phyloP scores from a whole-genome alignment of 768 basidiomycete genomes.

The Pisolithus tinctorius region DNA sequence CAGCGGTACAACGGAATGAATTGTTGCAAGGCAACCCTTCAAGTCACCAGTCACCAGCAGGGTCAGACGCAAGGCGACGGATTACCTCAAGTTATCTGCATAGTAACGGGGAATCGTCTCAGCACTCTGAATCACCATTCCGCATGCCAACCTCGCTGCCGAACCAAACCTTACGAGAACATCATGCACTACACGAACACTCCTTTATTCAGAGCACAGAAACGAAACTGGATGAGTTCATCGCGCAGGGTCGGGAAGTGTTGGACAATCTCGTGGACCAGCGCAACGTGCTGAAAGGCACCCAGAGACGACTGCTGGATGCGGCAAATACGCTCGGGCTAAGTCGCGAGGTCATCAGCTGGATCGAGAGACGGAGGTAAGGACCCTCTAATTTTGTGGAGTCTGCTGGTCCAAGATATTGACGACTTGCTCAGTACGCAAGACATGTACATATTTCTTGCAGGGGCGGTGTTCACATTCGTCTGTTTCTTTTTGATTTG shows the following conservation, averaged over 20 bases:
- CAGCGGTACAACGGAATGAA: conserved; percentile 54
- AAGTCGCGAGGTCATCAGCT: conserved; percentile 91
- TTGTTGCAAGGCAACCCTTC: conserved; percentile 48
- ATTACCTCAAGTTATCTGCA: conserved; percentile 35
- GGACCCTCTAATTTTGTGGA: background rate
- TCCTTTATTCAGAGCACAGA: conserved; percentile 83
- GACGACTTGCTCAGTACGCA: conserved; percentile 56
- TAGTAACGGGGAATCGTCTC: conserved; percentile 39
- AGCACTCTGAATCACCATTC: conserved; percentile 86
- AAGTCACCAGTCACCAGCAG: conserved; percentile 23
- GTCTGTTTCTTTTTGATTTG: conserved; percentile 92
- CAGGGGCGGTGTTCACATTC: conserved; percentile 81
- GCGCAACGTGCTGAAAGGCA: conserved; percentile 91
- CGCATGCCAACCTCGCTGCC: conserved; percentile 50
- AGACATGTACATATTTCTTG: conserved; percentile 91
- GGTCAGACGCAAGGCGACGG: conserved; percentile 57
- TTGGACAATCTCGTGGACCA: conserved; percentile 91
- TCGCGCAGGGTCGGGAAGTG: conserved; percentile 88
- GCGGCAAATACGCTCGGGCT: conserved; percentile 93
- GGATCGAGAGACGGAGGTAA: conserved; percentile 93
- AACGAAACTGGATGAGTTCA: conserved; percentile 76
- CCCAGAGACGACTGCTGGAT: conserved; percentile 76
- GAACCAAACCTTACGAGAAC: conserved; percentile 54
- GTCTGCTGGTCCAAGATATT: conserved; percentile 7
- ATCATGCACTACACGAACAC: conserved; percentile 82